phyloP scores from a whole-genome alignment of 78 protist species.

The Chrysochromulina tobinii region DNA sequence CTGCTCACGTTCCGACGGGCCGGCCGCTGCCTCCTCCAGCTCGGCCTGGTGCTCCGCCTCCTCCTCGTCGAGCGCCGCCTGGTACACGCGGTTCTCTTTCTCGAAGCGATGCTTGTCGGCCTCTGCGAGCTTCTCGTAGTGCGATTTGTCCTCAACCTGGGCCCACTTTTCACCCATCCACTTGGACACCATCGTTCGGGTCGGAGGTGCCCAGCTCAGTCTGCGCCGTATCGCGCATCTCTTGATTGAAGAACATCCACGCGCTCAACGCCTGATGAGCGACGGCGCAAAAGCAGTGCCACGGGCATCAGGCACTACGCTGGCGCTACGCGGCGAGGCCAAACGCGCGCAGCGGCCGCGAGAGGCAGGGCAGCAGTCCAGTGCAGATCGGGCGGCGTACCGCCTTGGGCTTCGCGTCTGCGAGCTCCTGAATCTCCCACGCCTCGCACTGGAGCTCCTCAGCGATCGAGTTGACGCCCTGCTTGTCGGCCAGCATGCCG shows the following conservation, averaged over 20 bases:
- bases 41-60: background rate
- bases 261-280: background rate
- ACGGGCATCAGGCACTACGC: background rate
- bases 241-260: background rate
- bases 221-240: background rate
- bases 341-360: no score
- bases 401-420: background rate
- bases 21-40: background rate
- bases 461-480: background rate
- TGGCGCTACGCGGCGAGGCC: background rate
- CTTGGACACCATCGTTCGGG: background rate
- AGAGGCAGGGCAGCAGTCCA: background rate
- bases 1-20: conserved; percentile 4
- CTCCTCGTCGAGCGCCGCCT: background rate
- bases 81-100: background rate
- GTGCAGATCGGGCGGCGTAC: background rate
- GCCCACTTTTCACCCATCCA: background rate
- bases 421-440: background rate
- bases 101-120: background rate
- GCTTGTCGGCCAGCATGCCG: conserved; percentile 22
- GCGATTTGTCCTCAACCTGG: background rate
- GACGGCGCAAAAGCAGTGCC: background rate
- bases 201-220: background rate
- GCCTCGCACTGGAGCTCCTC: background rate
- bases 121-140: background rate